Base-by-base conservation (phyloP, 1,139 yeast species). In the Scheffersomyces cryptocercus region DNA sequence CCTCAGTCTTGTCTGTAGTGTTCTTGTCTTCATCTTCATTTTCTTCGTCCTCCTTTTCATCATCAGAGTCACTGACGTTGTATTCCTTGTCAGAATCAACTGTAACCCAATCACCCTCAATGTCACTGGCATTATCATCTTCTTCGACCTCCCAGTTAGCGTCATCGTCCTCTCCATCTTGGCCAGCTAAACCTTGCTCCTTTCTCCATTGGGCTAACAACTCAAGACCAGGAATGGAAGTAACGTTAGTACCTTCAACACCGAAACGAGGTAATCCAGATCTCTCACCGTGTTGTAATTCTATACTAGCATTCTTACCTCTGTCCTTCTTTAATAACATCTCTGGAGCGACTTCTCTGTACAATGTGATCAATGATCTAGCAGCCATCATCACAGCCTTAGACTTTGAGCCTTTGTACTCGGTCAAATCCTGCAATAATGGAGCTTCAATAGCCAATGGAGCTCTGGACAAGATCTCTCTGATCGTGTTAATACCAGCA, bases 351-450 rank as follows among this genome's bases (percentile, higher is more conserved):
- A 90, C 84, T 52, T 90, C 97, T 66, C 99, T 79, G 66, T 88
- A 93, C 44, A 93, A 73, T 0, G 91, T 70, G 48, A 93, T 82
- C 67, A 93, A 77, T n/a, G 95, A 81, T 58, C 95, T 81, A 3
- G 98, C 97, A 35, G 98, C 99, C 84, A 85, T 87, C 75, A 84
- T 83, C 31, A 93, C 99, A 4, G 96, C 82, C 70, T 95, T 93
- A 33, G 97, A 77, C 67, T 93, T 93, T 29, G 97, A 90, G 3
- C 95, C 95, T 64, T 86, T 88, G 67, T 93, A 93, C 51, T 84
- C 96, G 9, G 87, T 79, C 63, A 93, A 77, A 68, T 93, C 99
- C 55, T 90, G 97, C 51, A 93, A 73, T 46, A 93, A 70, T 1
- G 91, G 81, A 42, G 85, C 83, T 44, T 90, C 97, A 54, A 93